Evolutionary conservation across 257 asterid species (phyloP).

Genomic region (Solanum sparsipilum): DNA sequence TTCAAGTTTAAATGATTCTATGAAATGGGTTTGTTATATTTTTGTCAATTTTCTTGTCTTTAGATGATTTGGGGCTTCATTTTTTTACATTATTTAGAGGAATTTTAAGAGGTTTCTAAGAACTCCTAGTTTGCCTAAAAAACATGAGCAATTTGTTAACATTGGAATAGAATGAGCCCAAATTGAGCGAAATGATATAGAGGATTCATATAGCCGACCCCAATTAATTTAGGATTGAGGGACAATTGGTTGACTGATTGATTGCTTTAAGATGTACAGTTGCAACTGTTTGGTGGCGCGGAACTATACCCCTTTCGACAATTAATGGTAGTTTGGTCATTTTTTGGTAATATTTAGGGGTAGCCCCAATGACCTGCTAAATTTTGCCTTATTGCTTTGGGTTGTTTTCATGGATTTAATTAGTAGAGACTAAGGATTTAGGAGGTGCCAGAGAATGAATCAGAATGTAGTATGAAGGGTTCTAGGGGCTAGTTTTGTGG

Average conservation of each 20-base stretch:
- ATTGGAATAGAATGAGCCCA: background rate
- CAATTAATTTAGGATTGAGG: background rate
- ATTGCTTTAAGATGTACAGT: background rate
- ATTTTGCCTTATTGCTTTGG: background rate
- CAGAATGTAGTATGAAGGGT: background rate
- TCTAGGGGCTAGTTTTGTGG: background rate
- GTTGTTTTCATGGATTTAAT: background rate
- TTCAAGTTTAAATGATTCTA: background rate
- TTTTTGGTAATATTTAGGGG: background rate
- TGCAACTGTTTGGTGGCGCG: background rate
- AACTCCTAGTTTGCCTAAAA: background rate
- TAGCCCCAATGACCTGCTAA: background rate
- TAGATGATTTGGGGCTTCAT: background rate
- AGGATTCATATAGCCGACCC: background rate
- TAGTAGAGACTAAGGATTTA: background rate
- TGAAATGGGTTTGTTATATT: background rate
- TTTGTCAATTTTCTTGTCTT: background rate
- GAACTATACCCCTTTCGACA: background rate
- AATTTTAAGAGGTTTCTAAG: background rate
- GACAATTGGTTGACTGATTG: background rate
- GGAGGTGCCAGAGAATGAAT: background rate
- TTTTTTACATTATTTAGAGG: background rate
- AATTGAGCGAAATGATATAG: background rate
- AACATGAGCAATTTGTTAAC: background rate
- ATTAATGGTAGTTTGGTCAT: background rate